Percentiles rank a stretch among this genome's conserved stretches.
phyloP scores from a whole-genome alignment of 1,284 basidiomycete genomes.

The Vanrija sp. region DNA sequence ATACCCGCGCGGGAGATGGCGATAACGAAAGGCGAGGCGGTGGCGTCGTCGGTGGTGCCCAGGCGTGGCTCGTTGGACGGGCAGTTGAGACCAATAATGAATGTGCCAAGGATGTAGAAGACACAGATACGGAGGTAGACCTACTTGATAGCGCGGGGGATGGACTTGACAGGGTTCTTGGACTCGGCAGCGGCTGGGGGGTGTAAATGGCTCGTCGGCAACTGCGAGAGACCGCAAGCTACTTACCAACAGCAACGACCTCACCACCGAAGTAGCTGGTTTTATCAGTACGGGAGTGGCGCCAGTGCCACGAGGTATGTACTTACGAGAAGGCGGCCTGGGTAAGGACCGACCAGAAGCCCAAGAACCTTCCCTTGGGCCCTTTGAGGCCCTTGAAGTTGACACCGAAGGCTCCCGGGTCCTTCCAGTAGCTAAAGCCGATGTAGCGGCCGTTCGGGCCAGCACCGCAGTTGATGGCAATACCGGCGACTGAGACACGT shows the following conservation, averaged over 20 bases:
- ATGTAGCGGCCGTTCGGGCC: conserved; percentile 44
- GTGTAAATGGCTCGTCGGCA: too few relatives aligned
- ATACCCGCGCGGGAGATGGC: conserved; percentile 65
- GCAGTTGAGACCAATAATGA: conserved; percentile 71
- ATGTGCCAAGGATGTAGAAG: conserved; percentile 58
- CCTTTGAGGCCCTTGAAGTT: conserved; percentile 52
- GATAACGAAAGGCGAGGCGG: conserved; percentile 77
- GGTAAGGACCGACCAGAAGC: conserved; percentile 3
- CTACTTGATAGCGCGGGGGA: conserved; percentile 68
- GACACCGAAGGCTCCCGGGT: conserved; percentile 48
- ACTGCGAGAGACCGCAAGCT: too few relatives aligned
- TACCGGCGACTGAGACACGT: conserved; percentile 52
- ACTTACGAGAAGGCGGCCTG: conserved; percentile 1
- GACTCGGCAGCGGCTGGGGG: conserved; percentile 45
- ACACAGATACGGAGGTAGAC: conserved; percentile 70
- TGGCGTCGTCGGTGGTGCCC: conserved; percentile 56
- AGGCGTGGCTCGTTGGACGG: conserved; percentile 63
- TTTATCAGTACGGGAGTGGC: too few relatives aligned
- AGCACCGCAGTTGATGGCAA: conserved; percentile 58
- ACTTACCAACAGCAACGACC: conserved; percentile 61
- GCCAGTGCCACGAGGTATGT: conserved; percentile 56
- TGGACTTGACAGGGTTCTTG: conserved; percentile 65
- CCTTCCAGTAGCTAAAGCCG: conserved; percentile 51
- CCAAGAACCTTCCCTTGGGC: conserved; percentile 27
- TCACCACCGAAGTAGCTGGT: conserved; percentile 43